These are phyloP conservation scores for Limnanthes douglasii DNA, from an alignment of 345 rosid species.

Conservation along the genomic window DNA sequence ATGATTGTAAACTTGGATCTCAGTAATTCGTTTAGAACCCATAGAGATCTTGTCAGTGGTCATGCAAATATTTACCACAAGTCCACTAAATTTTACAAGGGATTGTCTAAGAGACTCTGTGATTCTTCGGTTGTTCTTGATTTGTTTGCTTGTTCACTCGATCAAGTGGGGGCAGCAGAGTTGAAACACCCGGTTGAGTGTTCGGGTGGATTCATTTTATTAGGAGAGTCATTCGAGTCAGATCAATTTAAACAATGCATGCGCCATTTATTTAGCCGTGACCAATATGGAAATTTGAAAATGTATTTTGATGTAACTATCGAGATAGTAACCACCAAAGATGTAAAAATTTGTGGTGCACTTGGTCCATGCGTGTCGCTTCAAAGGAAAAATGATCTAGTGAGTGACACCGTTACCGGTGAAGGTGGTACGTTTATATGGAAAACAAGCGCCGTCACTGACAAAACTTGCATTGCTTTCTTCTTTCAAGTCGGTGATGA, in stretches of 20 bases:
- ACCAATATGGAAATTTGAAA: slow-evolving; percentile 47
- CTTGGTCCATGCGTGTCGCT: slow-evolving; percentile 93
- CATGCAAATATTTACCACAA: slow-evolving; percentile 33
- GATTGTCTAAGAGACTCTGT: slow-evolving; percentile 39
- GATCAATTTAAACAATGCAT: slow-evolving; percentile 67
- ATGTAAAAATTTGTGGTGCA: slow-evolving; percentile 69
- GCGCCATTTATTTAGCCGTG: slow-evolving; percentile 56
- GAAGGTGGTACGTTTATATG: slow-evolving; percentile 72
- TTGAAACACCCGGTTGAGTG: slow-evolving; percentile 60
- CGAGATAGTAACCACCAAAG: slow-evolving; percentile 75
- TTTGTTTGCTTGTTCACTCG: slow-evolving; percentile 89
- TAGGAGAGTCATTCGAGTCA: slow-evolving; percentile 75
- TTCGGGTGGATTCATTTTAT: slow-evolving; percentile 83
- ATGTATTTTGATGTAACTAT: slow-evolving; percentile 86
- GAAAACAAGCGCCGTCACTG: slow-evolving; percentile 65
- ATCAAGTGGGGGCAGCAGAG: slow-evolving; percentile 89
- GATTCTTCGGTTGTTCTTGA: slow-evolving; percentile 62
- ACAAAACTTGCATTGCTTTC: slow-evolving; percentile 75
- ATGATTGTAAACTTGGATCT: slow-evolving; percentile 53
- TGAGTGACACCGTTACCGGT: slow-evolving; percentile 57
- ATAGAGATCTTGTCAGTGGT: slow-evolving; percentile 62
- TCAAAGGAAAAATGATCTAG: slow-evolving; percentile 39
- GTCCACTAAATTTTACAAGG: slow-evolving; percentile 53
- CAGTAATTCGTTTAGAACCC: slow-evolving; percentile 57
- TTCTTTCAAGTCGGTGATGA: slow-evolving; percentile 58